phyloP scores from a whole-genome alignment of 805 yeast genomes.

The Candida sithepensis region DNA sequence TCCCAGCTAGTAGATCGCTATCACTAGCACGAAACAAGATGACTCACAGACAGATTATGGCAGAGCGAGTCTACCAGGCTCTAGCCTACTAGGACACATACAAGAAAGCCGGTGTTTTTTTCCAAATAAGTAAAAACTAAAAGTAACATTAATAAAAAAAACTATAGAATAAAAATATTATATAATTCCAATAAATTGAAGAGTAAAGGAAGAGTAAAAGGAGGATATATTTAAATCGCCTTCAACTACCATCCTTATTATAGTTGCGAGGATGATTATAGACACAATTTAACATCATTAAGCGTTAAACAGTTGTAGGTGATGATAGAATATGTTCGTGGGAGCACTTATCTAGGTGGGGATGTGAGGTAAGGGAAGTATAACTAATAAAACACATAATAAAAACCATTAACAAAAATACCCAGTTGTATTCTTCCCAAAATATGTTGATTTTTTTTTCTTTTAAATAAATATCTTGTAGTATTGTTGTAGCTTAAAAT shows the following conservation, averaged over 20 bases:
- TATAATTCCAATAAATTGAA: neutral
- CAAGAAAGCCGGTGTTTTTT: too few species aligned
- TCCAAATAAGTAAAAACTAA: conserved; percentile 3
- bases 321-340: neutral
- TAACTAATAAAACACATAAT: conserved; percentile 2
- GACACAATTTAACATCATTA: neutral
- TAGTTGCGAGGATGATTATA: neutral
- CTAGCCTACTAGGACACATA: too few species aligned
- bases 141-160: conserved; percentile 4
- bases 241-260: neutral
- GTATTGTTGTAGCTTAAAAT: neutral
- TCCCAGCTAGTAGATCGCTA: too few species aligned
- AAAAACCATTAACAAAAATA: conserved; percentile 2
- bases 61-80: too few species aligned
- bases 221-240: neutral
- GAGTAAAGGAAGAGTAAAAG: neutral
- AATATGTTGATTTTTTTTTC: neutral
- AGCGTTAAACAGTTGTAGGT: neutral
- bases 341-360: neutral
- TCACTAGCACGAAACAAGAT: too few species aligned
- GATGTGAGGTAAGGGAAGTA: neutral
- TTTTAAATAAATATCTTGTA: conserved; percentile 1
- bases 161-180: conserved; percentile 1
- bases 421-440: conserved; percentile 2
- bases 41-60: too few species aligned